Base-by-base conservation (phyloP, 176 grass and related monocot species). In the Bromus sterilis region DNA sequence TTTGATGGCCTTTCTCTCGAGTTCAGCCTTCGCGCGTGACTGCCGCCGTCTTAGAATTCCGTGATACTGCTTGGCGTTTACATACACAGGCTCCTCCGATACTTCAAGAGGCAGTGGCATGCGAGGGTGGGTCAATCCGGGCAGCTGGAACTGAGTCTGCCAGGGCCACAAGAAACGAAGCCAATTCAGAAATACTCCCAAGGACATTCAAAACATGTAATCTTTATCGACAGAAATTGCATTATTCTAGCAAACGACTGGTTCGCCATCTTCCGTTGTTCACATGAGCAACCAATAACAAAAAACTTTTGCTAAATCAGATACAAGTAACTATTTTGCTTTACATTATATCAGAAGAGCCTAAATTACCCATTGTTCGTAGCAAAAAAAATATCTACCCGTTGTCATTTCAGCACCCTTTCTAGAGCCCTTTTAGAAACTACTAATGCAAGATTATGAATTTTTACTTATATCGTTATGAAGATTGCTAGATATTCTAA, bases 31-130 rank as follows among this genome's bases (percentile, higher is more conserved):
- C 21, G 96, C 96, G 25, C 96, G 92, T 62, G 90, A 93, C 75
- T 95, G 93, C 39, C 96, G 70, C 78, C 96, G 78, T 41, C 96
- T 87, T 58, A 99, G 66, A 61, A 99, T 99, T 20, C 96, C 96
- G 80, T 95, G 90, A 51, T 95, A 99, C 84, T 99, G 96, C 76
- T 99, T 99, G 16, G 96, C 90, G 80, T 99, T 98, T 78, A 98
- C 96, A 95, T 95, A 98, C 20, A 98, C 91, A 62, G 93, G 96
- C 55, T 99, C 96, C 87, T 95, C 92, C 0, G 96, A 85, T 74
- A 95, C 82, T 78, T 99, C 91, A 26, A 95, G 90, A 69, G 88
- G 96, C 39, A 99, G 93, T 14, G 96, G 93, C 92, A 99, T 91
- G 14, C 96, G 84, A 51, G 82, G 44, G 28, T 86, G 91, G 46